Conservation (phyloP, 2,329 filamentous ascomycete species). For the Botryotinia convoluta region DNA sequence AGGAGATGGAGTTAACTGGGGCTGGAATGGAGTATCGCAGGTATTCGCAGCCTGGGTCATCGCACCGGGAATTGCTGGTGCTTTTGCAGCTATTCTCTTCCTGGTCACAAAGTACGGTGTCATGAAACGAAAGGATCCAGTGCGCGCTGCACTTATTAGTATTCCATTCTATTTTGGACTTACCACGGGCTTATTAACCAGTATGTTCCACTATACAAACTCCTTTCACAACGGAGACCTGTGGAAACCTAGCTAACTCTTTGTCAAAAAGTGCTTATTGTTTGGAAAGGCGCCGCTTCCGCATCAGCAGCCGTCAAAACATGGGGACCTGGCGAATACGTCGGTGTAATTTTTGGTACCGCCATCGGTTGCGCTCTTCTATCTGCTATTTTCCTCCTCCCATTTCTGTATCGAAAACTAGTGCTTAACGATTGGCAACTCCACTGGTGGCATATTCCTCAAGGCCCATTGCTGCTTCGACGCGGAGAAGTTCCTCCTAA, state of each 20-base stretch:
- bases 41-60: conserved; percentile 68
- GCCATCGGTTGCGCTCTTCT: conserved; percentile 27
- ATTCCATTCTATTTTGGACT: conserved; percentile 66
- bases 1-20: conserved; percentile 62
- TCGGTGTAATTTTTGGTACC: conserved; percentile 35
- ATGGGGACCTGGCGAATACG: conserved; percentile 37
- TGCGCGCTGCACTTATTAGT: conserved; percentile 69
- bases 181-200: not conserved
- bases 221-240: conserved; percentile 24
- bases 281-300: conserved; percentile 7
- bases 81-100: conserved; percentile 68
- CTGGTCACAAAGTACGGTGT: conserved; percentile 70
- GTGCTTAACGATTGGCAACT: conserved; percentile 38
- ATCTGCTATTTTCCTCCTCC: conserved; percentile 40
- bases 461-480: conserved; percentile 38
- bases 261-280: not conserved
- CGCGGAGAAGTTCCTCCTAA: conserved; percentile 4
- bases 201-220: conserved; percentile 31
- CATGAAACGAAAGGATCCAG: conserved; percentile 67
- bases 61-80: conserved; percentile 64
- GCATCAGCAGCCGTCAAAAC: conserved; percentile 33
- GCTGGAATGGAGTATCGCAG: conserved; percentile 46
- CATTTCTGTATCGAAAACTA: conserved; percentile 36
- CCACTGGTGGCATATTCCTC: conserved; percentile 37
- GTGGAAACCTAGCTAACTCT: conserved; percentile 28